These are phyloP conservation scores for Pugionium cornutum DNA, from an alignment of 345 rosid genomes.

Conservation along the genomic window DNA sequence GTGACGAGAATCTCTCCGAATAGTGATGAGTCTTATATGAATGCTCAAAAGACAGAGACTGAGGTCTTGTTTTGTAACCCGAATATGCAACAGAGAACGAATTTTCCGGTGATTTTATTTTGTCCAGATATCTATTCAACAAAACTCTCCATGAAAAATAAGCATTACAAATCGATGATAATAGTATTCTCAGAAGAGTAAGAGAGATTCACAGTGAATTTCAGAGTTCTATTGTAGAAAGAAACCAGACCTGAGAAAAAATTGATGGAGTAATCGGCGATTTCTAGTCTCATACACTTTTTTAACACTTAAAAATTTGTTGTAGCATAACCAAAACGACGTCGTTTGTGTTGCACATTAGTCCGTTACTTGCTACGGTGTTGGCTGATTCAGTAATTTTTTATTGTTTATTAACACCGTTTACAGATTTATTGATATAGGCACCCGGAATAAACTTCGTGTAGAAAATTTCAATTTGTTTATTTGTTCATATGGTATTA, in stretches of 20 bases:
- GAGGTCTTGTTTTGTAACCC: conserved; percentile 45
- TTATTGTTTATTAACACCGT: no score
- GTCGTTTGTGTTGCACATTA: no score
- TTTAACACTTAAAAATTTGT: no score
- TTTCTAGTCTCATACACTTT: conserved; percentile 63
- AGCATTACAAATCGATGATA: not conserved
- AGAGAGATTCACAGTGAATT: conserved; percentile 58
- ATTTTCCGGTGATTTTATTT: conserved; percentile 55
- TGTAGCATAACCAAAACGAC: no score
- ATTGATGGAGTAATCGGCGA: conserved; percentile 89
- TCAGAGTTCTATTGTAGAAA: conserved; percentile 69
- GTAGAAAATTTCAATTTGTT: no score
- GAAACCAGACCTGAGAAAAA: conserved; percentile 92
- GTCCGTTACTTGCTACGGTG: no score
- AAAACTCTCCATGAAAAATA: not conserved
- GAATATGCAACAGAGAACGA: conserved; percentile 31
- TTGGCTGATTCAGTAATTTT: no score
- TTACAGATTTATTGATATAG: no score
- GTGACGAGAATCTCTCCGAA: conserved; percentile 41
- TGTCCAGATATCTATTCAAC: conserved; percentile 74
- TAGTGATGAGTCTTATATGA: conserved; percentile 39
- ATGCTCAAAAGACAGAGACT: conserved; percentile 33
- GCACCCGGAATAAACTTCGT: no score
- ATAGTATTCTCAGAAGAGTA: not conserved
- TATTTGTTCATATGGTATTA: no score